These are phyloP conservation scores for Corylus heterophylla DNA, from an alignment of 306 rosid species.

Conservation along the genomic window DNA sequence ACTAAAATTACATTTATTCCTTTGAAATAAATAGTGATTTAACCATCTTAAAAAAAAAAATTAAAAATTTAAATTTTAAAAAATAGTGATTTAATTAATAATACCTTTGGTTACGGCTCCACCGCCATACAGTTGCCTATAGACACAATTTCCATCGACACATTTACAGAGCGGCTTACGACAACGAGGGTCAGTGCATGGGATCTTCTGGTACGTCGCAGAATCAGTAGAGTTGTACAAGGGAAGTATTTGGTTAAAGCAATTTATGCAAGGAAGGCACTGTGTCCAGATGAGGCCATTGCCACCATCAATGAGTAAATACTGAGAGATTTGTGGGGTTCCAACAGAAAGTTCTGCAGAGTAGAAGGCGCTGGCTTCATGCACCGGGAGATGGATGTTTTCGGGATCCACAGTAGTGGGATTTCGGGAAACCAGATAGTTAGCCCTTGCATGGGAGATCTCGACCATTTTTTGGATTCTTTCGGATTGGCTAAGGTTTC, in stretches of 20 bases:
- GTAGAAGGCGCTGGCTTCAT: conserved; percentile 4
- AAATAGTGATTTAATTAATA: too few species aligned
- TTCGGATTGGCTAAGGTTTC: conserved; percentile 23
- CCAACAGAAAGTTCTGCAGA: not conserved
- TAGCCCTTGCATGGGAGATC: not conserved
- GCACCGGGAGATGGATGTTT: not conserved
- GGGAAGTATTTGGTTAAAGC: conserved; percentile 5
- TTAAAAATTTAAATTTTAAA: too few species aligned
- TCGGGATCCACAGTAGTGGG: not conserved
- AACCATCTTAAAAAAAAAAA: too few species aligned
- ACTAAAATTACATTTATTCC: too few species aligned
- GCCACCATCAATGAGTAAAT: conserved; percentile 17
- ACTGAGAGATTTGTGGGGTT: not conserved
- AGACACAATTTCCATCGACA: conserved; percentile 6
- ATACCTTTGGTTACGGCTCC: not conserved
- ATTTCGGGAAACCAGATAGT: not conserved
- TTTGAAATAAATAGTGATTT: too few species aligned
- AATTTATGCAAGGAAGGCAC: conserved; percentile 18
- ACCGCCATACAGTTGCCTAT: conserved; percentile 5
- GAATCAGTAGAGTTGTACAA: not conserved
- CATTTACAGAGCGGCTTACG: conserved; percentile 6
- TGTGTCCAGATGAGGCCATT: conserved; percentile 30
- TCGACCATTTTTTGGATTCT: conserved; percentile 7
- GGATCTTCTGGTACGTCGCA: not conserved
- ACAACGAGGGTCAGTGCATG: conserved; percentile 13